Conservation (phyloP, 2,329 filamentous ascomycete species). For the Periconia sp. region DNA sequence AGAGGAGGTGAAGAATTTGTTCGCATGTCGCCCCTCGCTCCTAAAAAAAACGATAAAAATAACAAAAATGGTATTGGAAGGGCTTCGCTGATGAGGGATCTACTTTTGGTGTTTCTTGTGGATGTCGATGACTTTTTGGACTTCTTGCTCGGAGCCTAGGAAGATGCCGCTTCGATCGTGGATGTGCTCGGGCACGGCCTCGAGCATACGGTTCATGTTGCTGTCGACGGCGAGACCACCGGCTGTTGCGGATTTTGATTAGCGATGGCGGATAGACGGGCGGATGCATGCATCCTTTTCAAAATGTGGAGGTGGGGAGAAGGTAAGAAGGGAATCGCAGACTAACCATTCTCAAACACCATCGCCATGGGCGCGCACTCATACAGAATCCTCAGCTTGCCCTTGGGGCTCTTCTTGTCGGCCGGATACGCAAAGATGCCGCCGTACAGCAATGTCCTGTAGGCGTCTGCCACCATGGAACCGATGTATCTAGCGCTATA, state of each 20-base stretch:
- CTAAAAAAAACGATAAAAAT: too few relatives aligned
- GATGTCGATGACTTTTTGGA: slow-evolving; percentile 89
- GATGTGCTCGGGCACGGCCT: slow-evolving; percentile 86
- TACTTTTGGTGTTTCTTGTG: slow-evolving; percentile 61
- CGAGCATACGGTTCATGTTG: slow-evolving; percentile 87
- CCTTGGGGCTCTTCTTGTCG: slow-evolving; percentile 98
- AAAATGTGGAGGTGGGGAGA: neutral
- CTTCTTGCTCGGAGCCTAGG: slow-evolving; percentile 90
- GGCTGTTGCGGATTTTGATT: slow-evolving; percentile 54
- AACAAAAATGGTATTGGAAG: too few relatives aligned
- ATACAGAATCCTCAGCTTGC: slow-evolving; percentile 95
- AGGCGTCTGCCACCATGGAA: slow-evolving; percentile 97
- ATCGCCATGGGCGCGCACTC: slow-evolving; percentile 99
- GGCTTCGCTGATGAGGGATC: neutral
- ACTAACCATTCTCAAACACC: slow-evolving; percentile 95
- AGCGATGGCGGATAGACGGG: neutral
- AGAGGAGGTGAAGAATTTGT: too few relatives aligned
- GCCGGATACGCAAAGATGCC: slow-evolving; percentile 97
- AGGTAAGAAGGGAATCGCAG: neutral
- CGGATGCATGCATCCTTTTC: too few relatives aligned
- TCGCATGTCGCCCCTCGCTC: too few relatives aligned
- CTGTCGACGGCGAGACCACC: slow-evolving; percentile 91
- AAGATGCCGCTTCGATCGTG: slow-evolving; percentile 96
- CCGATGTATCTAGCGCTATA: slow-evolving; percentile 96
- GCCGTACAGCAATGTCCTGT: slow-evolving; percentile 91